Evolutionary conservation across 2,329 filamentous ascomycete genomes (phyloP), one percentile per base, ranked within the genome.

Genomic region (Ascosphaera acerosa): DNA sequence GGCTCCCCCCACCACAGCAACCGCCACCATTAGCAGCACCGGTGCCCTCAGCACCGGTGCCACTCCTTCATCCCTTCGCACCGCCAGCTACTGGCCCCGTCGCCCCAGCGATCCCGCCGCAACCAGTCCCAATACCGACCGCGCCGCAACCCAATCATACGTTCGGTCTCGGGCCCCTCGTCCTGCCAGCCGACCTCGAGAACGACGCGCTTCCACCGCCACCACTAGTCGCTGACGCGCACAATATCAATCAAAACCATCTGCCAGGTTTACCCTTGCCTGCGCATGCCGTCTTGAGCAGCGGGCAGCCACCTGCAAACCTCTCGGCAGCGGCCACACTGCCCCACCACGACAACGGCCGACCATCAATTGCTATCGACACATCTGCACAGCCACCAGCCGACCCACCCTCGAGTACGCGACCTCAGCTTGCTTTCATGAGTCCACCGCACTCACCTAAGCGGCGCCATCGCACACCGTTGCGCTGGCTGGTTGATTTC

Each of bases 401-500:
- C 14, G 29, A 32, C 2, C 35, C 44, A 5, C 32, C 36, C 6
- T 34, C 43, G 3, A 41, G 39, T 27, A 44, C 45, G 12, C 36
- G 42, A 7, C 17, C n/a, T n/a, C n/a, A n/a, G n/a, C 27, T 29
- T 17, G 14, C 27, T 4, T 16, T 29, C 6, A 29, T 29, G 27
- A 15, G 18, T 16, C 18, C 27, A 15, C 27, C 27, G n/a, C 27
- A 29, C 9, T 29, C 27, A 5, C 27, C 27, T 5, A 29, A 15
- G n/a, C 59, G 59, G 32, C 64, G 64, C 34, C 55, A 55, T 28
- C 30, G 30, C 16, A 66, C 66, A 0, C 62, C 68, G 0, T 51
- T 72, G 2, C 54, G 53, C 22, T 59, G 54, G 31, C 54, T 70
- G 18, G 54, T 66, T 23, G 62, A 65, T 41, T 72, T 61, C 54